Evolutionary conservation across 257 asterid genomes (phyloP).

Genomic region (Scutellaria barbata): DNA sequence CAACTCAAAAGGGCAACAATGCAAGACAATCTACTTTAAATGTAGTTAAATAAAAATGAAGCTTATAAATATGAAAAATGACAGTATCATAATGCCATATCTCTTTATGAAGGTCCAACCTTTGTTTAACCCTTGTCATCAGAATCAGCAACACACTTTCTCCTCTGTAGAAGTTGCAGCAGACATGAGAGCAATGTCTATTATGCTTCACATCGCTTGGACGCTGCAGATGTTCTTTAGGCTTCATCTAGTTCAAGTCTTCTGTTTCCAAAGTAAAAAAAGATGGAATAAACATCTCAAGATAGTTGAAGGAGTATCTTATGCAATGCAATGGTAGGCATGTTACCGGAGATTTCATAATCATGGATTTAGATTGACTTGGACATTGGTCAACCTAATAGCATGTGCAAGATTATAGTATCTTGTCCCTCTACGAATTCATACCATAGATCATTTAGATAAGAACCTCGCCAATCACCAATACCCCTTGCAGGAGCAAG

Average conservation of each 20-base stretch:
- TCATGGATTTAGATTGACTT: background rate
- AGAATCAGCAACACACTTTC: background rate
- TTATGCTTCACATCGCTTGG: background rate
- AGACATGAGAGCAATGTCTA: background rate
- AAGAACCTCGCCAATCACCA: slow-evolving; percentile 55
- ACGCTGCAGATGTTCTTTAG: background rate
- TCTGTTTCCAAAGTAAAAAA: background rate
- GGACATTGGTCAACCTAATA: background rate
- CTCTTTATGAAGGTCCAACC: background rate
- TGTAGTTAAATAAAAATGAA: slow-evolving; percentile 11
- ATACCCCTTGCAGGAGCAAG: slow-evolving; percentile 89
- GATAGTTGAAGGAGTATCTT: background rate
- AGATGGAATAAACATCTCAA: background rate
- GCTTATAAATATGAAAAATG: background rate
- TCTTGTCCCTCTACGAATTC: slow-evolving; percentile 12
- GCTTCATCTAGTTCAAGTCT: background rate
- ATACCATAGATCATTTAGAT: background rate
- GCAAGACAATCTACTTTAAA: background rate
- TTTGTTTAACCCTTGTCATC: background rate
- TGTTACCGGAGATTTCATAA: background rate
- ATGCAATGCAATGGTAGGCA: background rate
- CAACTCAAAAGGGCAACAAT: background rate
- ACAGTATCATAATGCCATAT: slow-evolving; percentile 6
- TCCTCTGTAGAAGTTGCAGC: background rate
- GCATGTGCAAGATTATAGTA: background rate